Base-by-base conservation (phyloP, 352 stramenopile species). In the Phytopythium delawarense region DNA sequence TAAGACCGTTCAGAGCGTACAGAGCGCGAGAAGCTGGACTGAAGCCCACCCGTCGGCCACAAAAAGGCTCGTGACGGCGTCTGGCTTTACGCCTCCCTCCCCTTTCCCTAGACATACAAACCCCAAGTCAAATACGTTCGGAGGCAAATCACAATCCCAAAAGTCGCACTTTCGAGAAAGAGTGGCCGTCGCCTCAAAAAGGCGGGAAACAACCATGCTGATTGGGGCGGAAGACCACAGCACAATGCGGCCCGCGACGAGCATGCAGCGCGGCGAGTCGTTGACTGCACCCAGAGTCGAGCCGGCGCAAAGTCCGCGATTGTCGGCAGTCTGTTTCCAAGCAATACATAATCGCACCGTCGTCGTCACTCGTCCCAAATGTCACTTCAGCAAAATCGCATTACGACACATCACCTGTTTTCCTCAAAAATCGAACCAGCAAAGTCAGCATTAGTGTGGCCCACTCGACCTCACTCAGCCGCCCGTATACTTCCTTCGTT, bases 1-100 rank as follows among this genome's bases (percentile, higher is more conserved):
- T 15, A 32, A 2, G 48, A 39, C 48, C 7, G 28, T 39, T 54
- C 2, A 2, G 2, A 7, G 2, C 13, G 48, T n/a, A 54, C 48
- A 35, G 21, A 53, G 23, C 8, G 7, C 4, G 45, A 21, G 15
- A n/a, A 20, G 45, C 45, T 51, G 45, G 45, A 51, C 45, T 30
- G 49, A 55, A 23, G 30, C 21, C 49, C 2, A 32, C 32, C 51
- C 45, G 51, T 57, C 51, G 23, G 30, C 52, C 52, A 49, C 53
- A 59, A 49, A 49, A 59, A 54, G 45, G 25, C 30, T 15, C 6
- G 48, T 37, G 32, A 48, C 20, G 32, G 35, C 21, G 21, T 44
- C 53, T 59, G 53, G 53, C 53, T 59, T 49, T 48, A 25, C 16
- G 16, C 18, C n/a, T 25, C 25, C 16, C 23, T 8, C 25, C 48